phyloP scores from a whole-genome alignment of 73 alveolate genomes.

The Stentor coeruleus region DNA sequence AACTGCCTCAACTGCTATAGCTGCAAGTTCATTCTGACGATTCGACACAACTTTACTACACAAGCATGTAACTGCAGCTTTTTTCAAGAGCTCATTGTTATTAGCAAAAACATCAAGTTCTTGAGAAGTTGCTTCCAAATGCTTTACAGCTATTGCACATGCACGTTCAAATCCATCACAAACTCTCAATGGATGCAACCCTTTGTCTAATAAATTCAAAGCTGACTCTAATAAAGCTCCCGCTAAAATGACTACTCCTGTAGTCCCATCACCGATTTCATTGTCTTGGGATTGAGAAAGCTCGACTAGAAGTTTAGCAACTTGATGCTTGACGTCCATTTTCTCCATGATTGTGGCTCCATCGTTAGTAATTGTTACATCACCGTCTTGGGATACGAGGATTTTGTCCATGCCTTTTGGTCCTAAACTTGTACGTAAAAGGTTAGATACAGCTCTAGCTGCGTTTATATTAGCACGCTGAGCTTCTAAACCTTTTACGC shows the following conservation, averaged over 20 bases:
- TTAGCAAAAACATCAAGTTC: too few relatives aligned
- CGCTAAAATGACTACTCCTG: constrained; percentile 88
- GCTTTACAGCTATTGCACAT: constrained; percentile 80
- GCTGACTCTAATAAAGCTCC: constrained; percentile 95
- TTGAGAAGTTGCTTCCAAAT: too few relatives aligned
- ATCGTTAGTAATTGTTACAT: too few relatives aligned
- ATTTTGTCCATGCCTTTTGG: constrained; percentile 98
- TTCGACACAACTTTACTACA: constrained; percentile 94
- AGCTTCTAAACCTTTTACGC: constrained; percentile 73
- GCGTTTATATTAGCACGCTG: constrained; percentile 84
- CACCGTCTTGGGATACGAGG: too few relatives aligned
- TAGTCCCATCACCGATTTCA: constrained; percentile 97
- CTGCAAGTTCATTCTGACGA: constrained; percentile 67
- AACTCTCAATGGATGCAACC: constrained; percentile 89
- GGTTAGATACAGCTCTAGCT: constrained; percentile 95
- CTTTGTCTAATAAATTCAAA: constrained; percentile 73
- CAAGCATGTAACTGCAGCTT: constrained; percentile 91
- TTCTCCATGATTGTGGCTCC: too few relatives aligned
- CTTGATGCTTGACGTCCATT: too few relatives aligned
- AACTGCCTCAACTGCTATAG: constrained; percentile 89
- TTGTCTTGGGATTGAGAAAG: constrained; percentile 91
- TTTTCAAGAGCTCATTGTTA: constrained; percentile 34
- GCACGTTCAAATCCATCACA: constrained; percentile 90
- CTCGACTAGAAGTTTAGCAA: too few relatives aligned
- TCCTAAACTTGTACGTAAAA: constrained; percentile 91